Evolutionary conservation across 306 rosid species (phyloP).

Genomic region (Quillaja saponaria): DNA sequence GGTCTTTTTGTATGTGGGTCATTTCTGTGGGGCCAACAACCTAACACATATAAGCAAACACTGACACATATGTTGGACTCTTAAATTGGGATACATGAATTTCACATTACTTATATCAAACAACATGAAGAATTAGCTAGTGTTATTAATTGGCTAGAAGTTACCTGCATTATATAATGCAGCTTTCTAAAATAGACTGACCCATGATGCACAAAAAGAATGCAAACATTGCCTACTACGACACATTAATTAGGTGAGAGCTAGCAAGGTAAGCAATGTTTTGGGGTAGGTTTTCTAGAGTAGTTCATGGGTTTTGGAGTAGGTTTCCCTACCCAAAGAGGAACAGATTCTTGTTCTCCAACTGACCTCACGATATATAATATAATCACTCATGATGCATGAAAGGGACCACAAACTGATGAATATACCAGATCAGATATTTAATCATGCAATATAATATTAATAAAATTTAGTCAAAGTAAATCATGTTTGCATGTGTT

Average conservation of each 20-base stretch:
- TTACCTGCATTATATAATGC: no score
- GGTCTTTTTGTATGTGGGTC: slow-evolving; percentile 28
- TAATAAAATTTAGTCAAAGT: no score
- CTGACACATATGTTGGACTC: not conserved
- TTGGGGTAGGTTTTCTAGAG: slow-evolving; percentile 67
- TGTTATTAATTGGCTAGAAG: no score
- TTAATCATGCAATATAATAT: no score
- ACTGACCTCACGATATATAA: slow-evolving; percentile 45
- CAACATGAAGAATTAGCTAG: no score
- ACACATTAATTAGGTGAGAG: slow-evolving; percentile 11
- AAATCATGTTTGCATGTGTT: not conserved
- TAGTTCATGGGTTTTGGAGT: slow-evolving; percentile 51
- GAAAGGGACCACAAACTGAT: slow-evolving; percentile 46
- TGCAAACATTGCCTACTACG: slow-evolving; percentile 15
- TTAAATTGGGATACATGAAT: no score
- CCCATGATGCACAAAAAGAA: slow-evolving; percentile 29
- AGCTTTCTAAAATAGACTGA: no score
- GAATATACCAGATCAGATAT: not conserved
- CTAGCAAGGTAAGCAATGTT: slow-evolving; percentile 47
- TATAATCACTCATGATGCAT: slow-evolving; percentile 26
- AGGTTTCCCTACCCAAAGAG: slow-evolving; percentile 60
- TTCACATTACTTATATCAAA: no score
- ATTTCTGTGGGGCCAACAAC: slow-evolving; percentile 40
- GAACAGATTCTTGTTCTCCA: slow-evolving; percentile 47
- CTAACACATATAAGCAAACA: slow-evolving; percentile 40